A percentile compares a stretch with the other conserved stretches of the same genome.
phyloP scores from a whole-genome alignment of 2,329 filamentous ascomycete species.

The Plectosphaerella plurivora region DNA sequence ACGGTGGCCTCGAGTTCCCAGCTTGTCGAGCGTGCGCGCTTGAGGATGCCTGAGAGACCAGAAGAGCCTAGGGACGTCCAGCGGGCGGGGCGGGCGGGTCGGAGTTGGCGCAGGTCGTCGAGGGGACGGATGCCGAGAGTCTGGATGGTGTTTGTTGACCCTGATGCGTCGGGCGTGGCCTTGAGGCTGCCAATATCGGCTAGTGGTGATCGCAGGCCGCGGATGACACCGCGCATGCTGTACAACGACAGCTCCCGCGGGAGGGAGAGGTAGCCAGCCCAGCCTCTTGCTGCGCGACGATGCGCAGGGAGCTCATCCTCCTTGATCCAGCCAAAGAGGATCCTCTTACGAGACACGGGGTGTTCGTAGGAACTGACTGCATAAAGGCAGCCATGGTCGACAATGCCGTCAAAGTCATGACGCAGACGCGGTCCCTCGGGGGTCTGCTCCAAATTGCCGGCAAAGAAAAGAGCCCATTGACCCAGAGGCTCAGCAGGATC shows the following conservation, averaged over 20 bases:
- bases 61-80: constrained; percentile 9
- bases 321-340: constrained; percentile 45
- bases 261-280: constrained; percentile 43
- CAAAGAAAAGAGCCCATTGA: constrained; percentile 35
- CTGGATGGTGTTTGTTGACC: constrained; percentile 27
- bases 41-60: background rate
- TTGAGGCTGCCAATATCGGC: constrained; percentile 36
- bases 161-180: constrained; percentile 7
- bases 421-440: constrained; percentile 16
- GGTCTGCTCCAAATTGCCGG: constrained; percentile 20
- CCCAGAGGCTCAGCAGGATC: constrained; percentile 2
- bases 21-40: constrained; percentile 5
- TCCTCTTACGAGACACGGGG: constrained; percentile 29
- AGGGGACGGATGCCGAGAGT: constrained; percentile 34
- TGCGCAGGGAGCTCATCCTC: constrained; percentile 43
- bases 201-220: constrained; percentile 28
- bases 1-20: constrained; percentile 21
- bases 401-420: constrained; percentile 35
- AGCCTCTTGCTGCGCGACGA: constrained; percentile 37
- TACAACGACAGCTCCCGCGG: constrained; percentile 37
- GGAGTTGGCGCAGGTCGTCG: constrained; percentile 15
- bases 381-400: constrained; percentile 44
- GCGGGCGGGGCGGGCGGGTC: constrained; percentile 7
- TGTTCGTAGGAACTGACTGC: constrained; percentile 45
- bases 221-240: constrained; percentile 27